phyloP scores from a whole-genome alignment of 768 basidiomycete genomes.

The Boletus coccyginus region DNA sequence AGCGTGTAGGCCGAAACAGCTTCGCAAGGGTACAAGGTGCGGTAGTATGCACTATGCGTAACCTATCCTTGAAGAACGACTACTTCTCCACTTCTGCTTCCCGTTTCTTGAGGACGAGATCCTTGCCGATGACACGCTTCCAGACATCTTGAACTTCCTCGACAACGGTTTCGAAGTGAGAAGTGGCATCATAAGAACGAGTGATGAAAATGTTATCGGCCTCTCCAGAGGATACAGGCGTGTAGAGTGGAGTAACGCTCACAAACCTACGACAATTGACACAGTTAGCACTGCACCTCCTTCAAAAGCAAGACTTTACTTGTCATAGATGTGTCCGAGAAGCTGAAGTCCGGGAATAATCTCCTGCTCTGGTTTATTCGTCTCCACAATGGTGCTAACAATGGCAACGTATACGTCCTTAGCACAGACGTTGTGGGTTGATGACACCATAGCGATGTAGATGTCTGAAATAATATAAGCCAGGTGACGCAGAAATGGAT shows the following conservation, averaged over 20 bases:
- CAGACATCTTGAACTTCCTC: slow-evolving; percentile 97
- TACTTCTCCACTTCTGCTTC: slow-evolving; percentile 64
- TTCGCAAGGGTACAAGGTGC: slow-evolving; percentile 12
- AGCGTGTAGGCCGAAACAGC: slow-evolving; percentile 2
- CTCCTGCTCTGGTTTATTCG: slow-evolving; percentile 86
- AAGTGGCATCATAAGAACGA: slow-evolving; percentile 96
- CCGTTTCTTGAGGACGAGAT: slow-evolving; percentile 85
- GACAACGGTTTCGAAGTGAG: slow-evolving; percentile 98
- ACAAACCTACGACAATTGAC: slow-evolving; percentile 64
- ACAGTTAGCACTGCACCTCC: slow-evolving; percentile 6
- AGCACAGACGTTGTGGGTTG: slow-evolving; percentile 96
- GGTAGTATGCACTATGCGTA: slow-evolving; percentile 5
- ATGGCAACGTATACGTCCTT: slow-evolving; percentile 96
- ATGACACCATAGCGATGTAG: slow-evolving; percentile 96
- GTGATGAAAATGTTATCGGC: slow-evolving; percentile 96
- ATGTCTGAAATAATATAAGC: slow-evolving; percentile 62
- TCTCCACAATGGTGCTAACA: slow-evolving; percentile 98
- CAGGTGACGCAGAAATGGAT: neutral
- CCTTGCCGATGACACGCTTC: slow-evolving; percentile 77
- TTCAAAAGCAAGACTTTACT: slow-evolving; percentile 49
- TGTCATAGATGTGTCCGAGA: slow-evolving; percentile 89
- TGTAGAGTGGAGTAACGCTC: slow-evolving; percentile 83
- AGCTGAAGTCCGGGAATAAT: slow-evolving; percentile 90
- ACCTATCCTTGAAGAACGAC: slow-evolving; percentile 7
- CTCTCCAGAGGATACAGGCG: slow-evolving; percentile 78